phyloP scores from a whole-genome alignment of 345 rosid species.

The Raphanus raphanistrum region DNA sequence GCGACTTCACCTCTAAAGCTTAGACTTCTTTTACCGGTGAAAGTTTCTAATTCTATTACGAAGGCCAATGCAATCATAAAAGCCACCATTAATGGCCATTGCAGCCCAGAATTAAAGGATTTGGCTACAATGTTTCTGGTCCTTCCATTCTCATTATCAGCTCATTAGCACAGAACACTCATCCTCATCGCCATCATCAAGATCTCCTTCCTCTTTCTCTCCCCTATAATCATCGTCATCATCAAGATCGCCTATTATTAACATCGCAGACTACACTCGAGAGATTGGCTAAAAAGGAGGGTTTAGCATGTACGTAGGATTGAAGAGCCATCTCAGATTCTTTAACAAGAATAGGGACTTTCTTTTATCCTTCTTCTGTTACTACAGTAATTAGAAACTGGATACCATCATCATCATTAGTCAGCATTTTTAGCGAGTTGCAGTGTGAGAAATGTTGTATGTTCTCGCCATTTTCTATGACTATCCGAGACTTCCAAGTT shows the following conservation, averaged over 20 bases:
- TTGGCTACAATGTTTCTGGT: constrained; percentile 23
- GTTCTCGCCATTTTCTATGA: constrained; percentile 31
- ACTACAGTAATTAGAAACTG: constrained; percentile 63
- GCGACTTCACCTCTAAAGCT: background rate
- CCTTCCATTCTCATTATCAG: background rate
- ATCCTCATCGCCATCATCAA: background rate
- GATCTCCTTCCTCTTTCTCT: no score
- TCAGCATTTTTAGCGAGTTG: constrained; percentile 44
- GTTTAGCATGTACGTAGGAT: constrained; percentile 51
- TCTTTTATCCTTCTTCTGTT: constrained; percentile 60
- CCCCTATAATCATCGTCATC: background rate
- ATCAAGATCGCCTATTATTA: background rate
- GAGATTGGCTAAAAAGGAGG: constrained; percentile 93
- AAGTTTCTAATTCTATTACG: constrained; percentile 41
- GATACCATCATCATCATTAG: constrained; percentile 57
- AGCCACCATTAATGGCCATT: constrained; percentile 48
- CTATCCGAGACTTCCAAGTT: constrained; percentile 48
- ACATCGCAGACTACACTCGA: constrained; percentile 51
- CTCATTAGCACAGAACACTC: background rate
- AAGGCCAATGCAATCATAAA: constrained; percentile 44
- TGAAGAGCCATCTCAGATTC: constrained; percentile 39
- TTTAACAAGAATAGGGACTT: constrained; percentile 42
- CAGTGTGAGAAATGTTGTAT: constrained; percentile 42
- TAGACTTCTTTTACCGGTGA: constrained; percentile 48
- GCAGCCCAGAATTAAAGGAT: constrained; percentile 65